Percentiles rank a stretch among this genome's conserved stretches.
These are phyloP conservation scores for Trypanosoma mega DNA, from an alignment of 208 protist genomes.

Conservation along the genomic window DNA sequence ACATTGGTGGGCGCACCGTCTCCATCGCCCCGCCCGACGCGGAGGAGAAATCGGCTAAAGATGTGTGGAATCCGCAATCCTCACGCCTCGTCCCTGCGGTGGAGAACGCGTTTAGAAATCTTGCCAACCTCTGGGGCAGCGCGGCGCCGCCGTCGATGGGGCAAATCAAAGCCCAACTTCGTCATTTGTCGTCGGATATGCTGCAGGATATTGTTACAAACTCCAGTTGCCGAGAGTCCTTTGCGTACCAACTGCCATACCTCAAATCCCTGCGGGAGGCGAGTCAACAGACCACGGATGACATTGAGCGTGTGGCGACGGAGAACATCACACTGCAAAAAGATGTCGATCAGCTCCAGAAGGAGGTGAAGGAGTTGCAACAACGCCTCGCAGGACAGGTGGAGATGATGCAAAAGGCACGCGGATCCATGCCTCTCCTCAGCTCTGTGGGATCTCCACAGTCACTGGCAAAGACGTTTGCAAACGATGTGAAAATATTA, in stretches of 20 bases:
- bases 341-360: slow-evolving; percentile 46
- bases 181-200: slow-evolving; percentile 53
- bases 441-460: slow-evolving; percentile 56
- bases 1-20: slow-evolving; percentile 49
- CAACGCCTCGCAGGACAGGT: slow-evolving; percentile 49
- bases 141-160: slow-evolving; percentile 65
- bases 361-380: slow-evolving; percentile 51
- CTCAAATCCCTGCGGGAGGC: slow-evolving; percentile 77
- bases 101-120: slow-evolving; percentile 67
- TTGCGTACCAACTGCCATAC: slow-evolving; percentile 80
- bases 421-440: slow-evolving; percentile 40
- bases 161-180: slow-evolving; percentile 40
- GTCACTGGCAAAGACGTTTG: slow-evolving; percentile 65
- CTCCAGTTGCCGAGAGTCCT: slow-evolving; percentile 83
- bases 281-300: slow-evolving; percentile 43
- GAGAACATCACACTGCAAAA: slow-evolving; percentile 51
- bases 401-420: slow-evolving; percentile 38
- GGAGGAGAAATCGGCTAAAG: slow-evolving; percentile 28
- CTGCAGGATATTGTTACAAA: slow-evolving; percentile 67
- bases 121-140: slow-evolving; percentile 62
- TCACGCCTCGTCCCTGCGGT: slow-evolving; percentile 65
- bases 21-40: slow-evolving; percentile 52
- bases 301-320: slow-evolving; percentile 57
- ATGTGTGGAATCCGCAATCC: slow-evolving; percentile 52
- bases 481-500: slow-evolving; percentile 41